A percentile compares a stretch with the other conserved stretches of the same genome.
Conservation (phyloP, 768 basidiomycete species). For the Astraeus odoratus region DNA sequence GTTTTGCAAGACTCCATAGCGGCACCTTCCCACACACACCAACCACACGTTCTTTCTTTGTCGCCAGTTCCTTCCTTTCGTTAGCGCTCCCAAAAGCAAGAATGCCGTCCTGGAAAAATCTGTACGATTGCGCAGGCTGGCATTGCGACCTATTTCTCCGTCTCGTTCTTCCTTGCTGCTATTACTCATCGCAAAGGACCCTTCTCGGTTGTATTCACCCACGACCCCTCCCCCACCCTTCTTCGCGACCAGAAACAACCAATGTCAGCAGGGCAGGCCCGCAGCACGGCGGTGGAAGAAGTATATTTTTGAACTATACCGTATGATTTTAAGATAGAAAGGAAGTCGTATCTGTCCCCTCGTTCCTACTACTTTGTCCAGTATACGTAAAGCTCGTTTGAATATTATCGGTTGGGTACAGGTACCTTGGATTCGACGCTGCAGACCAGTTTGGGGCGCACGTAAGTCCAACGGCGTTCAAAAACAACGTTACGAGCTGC, state of each 20-base stretch:
- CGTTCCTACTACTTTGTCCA: neutral
- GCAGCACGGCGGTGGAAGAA: conserved; percentile 1
- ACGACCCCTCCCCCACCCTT: neutral
- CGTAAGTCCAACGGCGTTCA: neutral
- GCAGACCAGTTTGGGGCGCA: no score
- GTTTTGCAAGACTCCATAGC: no score
- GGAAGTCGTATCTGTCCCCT: neutral
- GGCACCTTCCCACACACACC: no score
- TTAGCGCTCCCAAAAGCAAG: neutral
- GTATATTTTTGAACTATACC: neutral
- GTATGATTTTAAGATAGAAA: neutral
- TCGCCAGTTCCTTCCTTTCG: neutral
- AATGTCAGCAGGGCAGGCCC: neutral
- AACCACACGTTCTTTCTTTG: neutral
- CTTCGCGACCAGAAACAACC: neutral
- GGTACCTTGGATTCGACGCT: neutral
- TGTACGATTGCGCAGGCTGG: neutral
- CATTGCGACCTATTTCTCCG: neutral
- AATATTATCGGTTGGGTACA: neutral
- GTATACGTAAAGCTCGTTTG: neutral
- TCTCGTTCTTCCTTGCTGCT: neutral
- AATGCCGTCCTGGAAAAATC: neutral
- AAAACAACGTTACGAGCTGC: neutral
- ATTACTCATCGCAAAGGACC: neutral
- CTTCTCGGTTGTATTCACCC: neutral